These are phyloP conservation scores for Sclerotinia sclerotiorum DNA, from an alignment of 2,329 filamentous ascomycete genomes.

Conservation along the genomic window DNA sequence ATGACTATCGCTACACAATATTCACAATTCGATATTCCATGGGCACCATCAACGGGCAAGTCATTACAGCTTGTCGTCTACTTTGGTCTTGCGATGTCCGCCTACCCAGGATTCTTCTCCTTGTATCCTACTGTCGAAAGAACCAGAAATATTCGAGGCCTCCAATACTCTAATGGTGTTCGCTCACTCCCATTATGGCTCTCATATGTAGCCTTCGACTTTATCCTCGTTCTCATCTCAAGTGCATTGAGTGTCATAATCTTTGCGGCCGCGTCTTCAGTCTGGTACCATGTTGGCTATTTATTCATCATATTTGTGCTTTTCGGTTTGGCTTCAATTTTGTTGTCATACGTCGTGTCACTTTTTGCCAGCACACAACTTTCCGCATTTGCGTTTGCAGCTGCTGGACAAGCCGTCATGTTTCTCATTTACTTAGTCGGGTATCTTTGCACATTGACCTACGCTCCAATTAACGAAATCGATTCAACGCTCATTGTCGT, in stretches of 20 bases:
- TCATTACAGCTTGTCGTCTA: slow-evolving; percentile 79
- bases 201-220: slow-evolving; percentile 80
- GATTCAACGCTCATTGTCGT: slow-evolving; percentile 66
- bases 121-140: slow-evolving; percentile 87
- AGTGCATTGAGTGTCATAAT: slow-evolving; percentile 67
- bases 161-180: slow-evolving; percentile 92
- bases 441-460: slow-evolving; percentile 72
- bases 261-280: slow-evolving; percentile 61
- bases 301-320: slow-evolving; percentile 78
- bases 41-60: slow-evolving; percentile 65
- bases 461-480: slow-evolving; percentile 66
- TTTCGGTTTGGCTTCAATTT: slow-evolving; percentile 74
- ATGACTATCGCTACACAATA: slow-evolving; percentile 70
- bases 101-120: slow-evolving; percentile 83
- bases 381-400: slow-evolving; percentile 79
- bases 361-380: slow-evolving; percentile 77
- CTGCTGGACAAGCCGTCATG: slow-evolving; percentile 70
- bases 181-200: slow-evolving; percentile 79
- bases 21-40: slow-evolving; percentile 73
- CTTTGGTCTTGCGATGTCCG: slow-evolving; percentile 73
- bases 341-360: slow-evolving; percentile 79
- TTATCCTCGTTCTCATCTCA: slow-evolving; percentile 66
- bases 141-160: slow-evolving; percentile 71
- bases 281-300: slow-evolving; percentile 79
- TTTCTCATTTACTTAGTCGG: slow-evolving; percentile 72